These are phyloP conservation scores for Mortierella sp. DNA, from an alignment of 371 early-diverging fungal genomes.

Conservation along the genomic window DNA sequence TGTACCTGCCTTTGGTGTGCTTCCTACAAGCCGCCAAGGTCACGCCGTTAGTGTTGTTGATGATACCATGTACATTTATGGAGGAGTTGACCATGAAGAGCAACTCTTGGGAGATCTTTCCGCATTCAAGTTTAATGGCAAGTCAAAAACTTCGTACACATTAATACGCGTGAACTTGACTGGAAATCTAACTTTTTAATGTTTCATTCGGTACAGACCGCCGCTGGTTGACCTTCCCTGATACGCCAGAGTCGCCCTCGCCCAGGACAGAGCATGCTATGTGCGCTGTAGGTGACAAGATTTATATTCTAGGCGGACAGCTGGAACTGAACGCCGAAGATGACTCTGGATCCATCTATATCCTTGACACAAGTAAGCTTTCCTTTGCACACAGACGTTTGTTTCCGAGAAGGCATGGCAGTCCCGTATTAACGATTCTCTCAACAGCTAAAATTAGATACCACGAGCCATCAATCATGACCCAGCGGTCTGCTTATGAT, in stretches of 20 bases:
- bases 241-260: conserved; percentile 77
- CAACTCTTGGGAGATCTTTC: conserved; percentile 76
- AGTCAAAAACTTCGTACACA: conserved; percentile 12
- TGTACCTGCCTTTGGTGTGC: conserved; percentile 72
- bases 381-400: neutral
- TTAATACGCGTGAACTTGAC: too few species aligned
- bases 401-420: too few species aligned
- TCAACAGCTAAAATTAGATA: conserved; percentile 77
- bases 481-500: conserved; percentile 33
- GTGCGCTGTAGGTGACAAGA: conserved; percentile 71
- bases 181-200: too few species aligned
- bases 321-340: conserved; percentile 61
- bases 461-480: conserved; percentile 50
- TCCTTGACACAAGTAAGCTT: conserved; percentile 74
- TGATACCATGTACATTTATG: conserved; percentile 82
- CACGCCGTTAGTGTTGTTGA: conserved; percentile 78
- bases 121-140: conserved; percentile 78
- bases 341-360: conserved; percentile 65
- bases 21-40: conserved; percentile 76
- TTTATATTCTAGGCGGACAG: conserved; percentile 79
- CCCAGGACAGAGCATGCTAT: conserved; percentile 75
- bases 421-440: neutral
- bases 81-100: conserved; percentile 74
- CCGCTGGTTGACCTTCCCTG: conserved; percentile 83
- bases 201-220: conserved; percentile 51